Evolutionary conservation across 768 basidiomycete species (phyloP).

Genomic region (Boletus speciosus): DNA sequence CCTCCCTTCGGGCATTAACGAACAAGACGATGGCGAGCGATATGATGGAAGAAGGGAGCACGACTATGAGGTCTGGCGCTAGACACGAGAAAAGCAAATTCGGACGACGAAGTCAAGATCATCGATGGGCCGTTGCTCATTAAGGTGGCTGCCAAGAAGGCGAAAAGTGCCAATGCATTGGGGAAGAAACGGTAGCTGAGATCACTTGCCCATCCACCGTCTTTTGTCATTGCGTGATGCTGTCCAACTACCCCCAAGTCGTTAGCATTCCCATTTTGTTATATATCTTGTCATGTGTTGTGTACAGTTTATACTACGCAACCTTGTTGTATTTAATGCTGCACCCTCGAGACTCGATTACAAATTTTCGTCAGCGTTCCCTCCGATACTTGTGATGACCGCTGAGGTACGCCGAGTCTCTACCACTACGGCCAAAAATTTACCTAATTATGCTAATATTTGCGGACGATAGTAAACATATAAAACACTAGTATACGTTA

Average conservation of each 20-base stretch:
- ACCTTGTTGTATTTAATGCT: too few relatives aligned
- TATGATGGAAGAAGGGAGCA: constrained; percentile 39
- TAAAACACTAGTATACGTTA: neutral
- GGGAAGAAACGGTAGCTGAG: constrained; percentile 39
- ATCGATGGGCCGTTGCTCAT: constrained; percentile 44
- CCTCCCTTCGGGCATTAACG: constrained; percentile 68
- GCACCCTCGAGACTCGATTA: too few relatives aligned
- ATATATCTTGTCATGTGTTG: too few relatives aligned
- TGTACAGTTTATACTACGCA: too few relatives aligned
- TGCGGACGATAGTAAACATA: neutral
- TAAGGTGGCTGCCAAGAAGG: constrained; percentile 36
- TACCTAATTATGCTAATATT: too few relatives aligned
- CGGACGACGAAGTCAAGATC: constrained; percentile 57
- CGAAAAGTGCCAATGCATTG: constrained; percentile 33
- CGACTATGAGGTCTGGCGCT: neutral
- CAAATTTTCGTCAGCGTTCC: too few relatives aligned
- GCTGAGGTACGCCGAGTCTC: too few relatives aligned
- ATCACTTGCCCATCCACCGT: neutral
- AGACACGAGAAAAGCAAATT: constrained; percentile 42
- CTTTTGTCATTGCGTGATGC: too few relatives aligned
- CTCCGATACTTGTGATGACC: too few relatives aligned
- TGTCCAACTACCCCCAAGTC: too few relatives aligned
- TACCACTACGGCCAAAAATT: too few relatives aligned
- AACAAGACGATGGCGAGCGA: constrained; percentile 49
- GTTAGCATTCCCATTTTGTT: too few relatives aligned